A percentile compares a stretch with the other conserved stretches of the same genome.
phyloP scores from a whole-genome alignment of 2,329 filamentous ascomycete genomes.

The Penicillium sp. region DNA sequence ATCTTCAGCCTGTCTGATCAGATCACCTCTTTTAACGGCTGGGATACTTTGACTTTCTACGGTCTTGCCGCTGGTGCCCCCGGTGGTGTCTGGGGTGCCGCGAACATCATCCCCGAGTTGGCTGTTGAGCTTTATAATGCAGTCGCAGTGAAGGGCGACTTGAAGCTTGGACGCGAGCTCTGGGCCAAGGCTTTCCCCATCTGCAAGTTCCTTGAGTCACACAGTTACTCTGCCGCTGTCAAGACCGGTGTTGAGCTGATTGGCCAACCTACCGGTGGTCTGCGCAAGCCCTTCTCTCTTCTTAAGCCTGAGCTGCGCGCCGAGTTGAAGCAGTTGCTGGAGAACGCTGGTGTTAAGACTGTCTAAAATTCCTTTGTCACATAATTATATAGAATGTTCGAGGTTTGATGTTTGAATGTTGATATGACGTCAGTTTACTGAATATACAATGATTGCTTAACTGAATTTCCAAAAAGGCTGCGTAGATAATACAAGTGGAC shows the following conservation, averaged over 20 bases:
- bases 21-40: conserved; percentile 56
- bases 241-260: conserved; percentile 55
- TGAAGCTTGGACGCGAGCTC: conserved; percentile 48
- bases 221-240: conserved; percentile 51
- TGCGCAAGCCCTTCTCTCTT: conserved; percentile 53
- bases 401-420: neutral
- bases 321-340: conserved; percentile 42
- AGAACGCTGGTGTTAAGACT: conserved; percentile 43
- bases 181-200: conserved; percentile 55
- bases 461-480: neutral
- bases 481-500: neutral
- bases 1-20: conserved; percentile 46
- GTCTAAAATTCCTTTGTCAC: conserved; percentile 13
- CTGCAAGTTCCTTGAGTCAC: conserved; percentile 53
- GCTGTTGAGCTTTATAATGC: conserved; percentile 52
- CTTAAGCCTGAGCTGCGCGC: conserved; percentile 33
- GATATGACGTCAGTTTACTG: neutral
- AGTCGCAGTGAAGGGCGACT: conserved; percentile 46
- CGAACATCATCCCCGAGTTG: conserved; percentile 54
- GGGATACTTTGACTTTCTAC: conserved; percentile 58
- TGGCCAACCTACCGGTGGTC: conserved; percentile 49
- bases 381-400: neutral
- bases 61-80: conserved; percentile 53
- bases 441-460: neutral
- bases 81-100: conserved; percentile 55